A percentile compares a stretch with the other conserved stretches of the same genome.
Conservation (phyloP, 1,139 yeast genomes). For the Yamadazyma taylorii region DNA sequence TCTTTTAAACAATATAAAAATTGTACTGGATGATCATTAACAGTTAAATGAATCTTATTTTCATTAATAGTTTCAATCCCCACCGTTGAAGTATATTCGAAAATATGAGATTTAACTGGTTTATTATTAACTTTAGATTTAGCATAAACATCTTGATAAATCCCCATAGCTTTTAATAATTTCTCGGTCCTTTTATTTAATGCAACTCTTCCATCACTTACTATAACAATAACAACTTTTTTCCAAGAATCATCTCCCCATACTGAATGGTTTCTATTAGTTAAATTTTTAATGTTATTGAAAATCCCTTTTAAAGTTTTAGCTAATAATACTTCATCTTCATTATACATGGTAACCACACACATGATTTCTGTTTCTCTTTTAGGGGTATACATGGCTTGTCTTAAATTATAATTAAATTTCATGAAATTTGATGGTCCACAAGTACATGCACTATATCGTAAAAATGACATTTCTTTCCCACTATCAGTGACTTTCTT, state of each 20-base stretch:
- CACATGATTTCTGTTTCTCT: conserved; percentile 72
- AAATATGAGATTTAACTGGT: conserved; percentile 69
- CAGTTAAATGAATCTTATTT: conserved; percentile 52
- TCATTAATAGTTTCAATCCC: conserved; percentile 63
- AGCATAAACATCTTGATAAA: conserved; percentile 81
- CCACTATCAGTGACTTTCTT: conserved; percentile 45
- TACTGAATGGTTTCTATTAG: conserved; percentile 54
- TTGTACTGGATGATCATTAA: conserved; percentile 69
- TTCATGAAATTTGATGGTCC: conserved; percentile 64
- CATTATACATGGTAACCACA: conserved; percentile 80
- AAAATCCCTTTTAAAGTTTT: conserved; percentile 77
- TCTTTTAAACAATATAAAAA: conserved; percentile 77
- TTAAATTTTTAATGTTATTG: conserved; percentile 65
- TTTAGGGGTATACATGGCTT: conserved; percentile 62
- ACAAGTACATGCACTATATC: conserved; percentile 81
- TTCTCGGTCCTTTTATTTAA: conserved; percentile 65
- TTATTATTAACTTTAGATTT: conserved; percentile 72
- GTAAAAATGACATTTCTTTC: conserved; percentile 72
- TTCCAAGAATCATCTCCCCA: conserved; percentile 88
- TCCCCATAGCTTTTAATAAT: conserved; percentile 69
- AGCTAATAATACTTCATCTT: conserved; percentile 70
- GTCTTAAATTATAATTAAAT: conserved; percentile 66
- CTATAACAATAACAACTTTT: conserved; percentile 69
- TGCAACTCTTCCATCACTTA: conserved; percentile 76
- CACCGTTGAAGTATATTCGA: conserved; percentile 78